Percentiles rank a stretch among this genome's conserved stretches.
Evolutionary conservation across 1,284 basidiomycete genomes (phyloP).

Genomic region (Abortiporus biennis): DNA sequence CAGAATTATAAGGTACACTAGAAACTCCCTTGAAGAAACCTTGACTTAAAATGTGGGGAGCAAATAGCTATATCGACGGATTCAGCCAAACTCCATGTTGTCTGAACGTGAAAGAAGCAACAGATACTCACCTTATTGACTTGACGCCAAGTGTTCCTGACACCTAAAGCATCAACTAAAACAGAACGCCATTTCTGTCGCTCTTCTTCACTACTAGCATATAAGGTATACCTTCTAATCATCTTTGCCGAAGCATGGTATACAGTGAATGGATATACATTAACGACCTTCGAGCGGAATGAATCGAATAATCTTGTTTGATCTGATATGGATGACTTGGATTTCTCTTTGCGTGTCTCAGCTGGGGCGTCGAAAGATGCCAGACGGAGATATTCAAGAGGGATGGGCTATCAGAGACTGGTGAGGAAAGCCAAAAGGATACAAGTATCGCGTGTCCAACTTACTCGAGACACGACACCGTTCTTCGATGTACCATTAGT

Average conservation of each 20-base stretch:
- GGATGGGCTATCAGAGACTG: conserved; percentile 52
- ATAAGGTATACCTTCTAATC: conserved; percentile 63
- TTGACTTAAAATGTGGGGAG: conserved; percentile 50
- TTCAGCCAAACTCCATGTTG: not conserved
- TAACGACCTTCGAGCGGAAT: conserved; percentile 39
- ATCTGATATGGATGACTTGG: conserved; percentile 24
- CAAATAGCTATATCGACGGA: conserved; percentile 50
- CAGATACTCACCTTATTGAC: conserved; percentile 54
- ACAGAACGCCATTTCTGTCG: conserved; percentile 59
- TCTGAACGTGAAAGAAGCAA: not conserved
- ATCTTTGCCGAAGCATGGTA: conserved; percentile 57
- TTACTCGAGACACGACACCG: not conserved
- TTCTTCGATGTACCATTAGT: too few species aligned
- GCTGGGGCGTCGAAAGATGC: conserved; percentile 52
- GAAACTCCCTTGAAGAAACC: conserved; percentile 57
- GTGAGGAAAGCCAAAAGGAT: conserved; percentile 1
- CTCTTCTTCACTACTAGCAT: conserved; percentile 47
- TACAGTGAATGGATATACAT: conserved; percentile 69
- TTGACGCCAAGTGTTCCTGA: conserved; percentile 58
- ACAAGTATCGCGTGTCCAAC: not conserved
- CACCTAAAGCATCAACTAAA: conserved; percentile 52
- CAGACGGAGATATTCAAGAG: conserved; percentile 68
- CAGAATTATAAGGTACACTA: too few species aligned
- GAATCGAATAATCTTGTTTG: conserved; percentile 53
- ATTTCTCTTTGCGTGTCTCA: conserved; percentile 55